Conservation (phyloP, 495 filamentous ascomycete species). For the Tuber calosporum region DNA sequence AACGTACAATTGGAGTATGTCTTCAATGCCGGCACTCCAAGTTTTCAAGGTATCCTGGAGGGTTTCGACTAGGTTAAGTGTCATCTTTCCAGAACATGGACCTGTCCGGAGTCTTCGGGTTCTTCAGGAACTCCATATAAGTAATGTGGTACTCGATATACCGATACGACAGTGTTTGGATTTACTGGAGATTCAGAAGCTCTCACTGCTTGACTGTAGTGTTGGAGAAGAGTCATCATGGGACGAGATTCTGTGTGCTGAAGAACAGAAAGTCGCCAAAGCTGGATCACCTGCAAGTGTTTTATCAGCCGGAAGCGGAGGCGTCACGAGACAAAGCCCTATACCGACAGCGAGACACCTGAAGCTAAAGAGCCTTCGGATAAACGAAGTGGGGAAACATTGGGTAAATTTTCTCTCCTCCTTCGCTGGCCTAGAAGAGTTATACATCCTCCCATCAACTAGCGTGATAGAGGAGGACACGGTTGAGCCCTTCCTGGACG, state of each 20-base stretch:
- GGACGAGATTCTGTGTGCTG: not conserved
- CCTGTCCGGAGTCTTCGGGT: not conserved
- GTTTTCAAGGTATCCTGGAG: not conserved
- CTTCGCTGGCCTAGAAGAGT: slow-evolving; percentile 27
- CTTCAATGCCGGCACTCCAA: not conserved
- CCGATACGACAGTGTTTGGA: not conserved
- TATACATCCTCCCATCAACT: slow-evolving; percentile 25
- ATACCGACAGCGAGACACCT: not conserved
- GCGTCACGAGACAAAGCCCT: not conserved
- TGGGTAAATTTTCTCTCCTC: slow-evolving; percentile 20
- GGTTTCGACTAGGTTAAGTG: not conserved
- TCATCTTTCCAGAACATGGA: not conserved
- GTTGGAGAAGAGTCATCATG: not conserved
- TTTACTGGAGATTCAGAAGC: not conserved
- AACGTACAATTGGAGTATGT: not conserved
- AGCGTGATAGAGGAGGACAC: slow-evolving; percentile 8
- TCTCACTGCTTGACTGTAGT: not conserved
- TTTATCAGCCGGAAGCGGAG: not conserved
- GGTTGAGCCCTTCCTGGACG: slow-evolving; percentile 12
- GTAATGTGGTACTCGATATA: not conserved
- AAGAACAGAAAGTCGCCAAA: not conserved
- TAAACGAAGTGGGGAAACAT: slow-evolving; percentile 26
- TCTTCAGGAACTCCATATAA: slow-evolving; percentile 1
- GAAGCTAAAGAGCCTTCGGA: slow-evolving; percentile 27
- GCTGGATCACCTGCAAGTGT: not conserved